Base-by-base conservation (phyloP, 352 stramenopile genomes). In the Globisporangium paddicum region DNA sequence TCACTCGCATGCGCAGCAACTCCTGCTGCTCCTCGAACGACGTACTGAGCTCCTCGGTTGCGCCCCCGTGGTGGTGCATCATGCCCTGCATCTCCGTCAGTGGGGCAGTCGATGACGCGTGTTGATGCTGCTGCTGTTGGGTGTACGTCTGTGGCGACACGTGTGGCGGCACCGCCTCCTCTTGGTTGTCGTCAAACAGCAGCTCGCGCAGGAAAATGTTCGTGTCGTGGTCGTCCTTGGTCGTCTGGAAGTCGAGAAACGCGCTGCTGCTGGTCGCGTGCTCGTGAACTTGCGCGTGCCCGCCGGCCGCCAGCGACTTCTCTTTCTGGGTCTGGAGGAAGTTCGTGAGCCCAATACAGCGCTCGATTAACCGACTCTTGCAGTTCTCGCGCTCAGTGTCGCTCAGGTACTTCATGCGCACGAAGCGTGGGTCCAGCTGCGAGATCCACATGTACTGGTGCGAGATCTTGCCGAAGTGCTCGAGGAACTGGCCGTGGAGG, bases 361-460 rank as follows among this genome's bases (percentile, higher is more conserved):
- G 69, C 23, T 81, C 72, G 34, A 73, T 69, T 19, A 81, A 58
- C 1, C 62, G 54, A 4, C 58, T 62, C 62, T 78, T 78, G 67
- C 64, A 81, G 37, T 58, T 48, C 28, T 75, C 67, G n/a, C 72
- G 72, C 53, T 82, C 73, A 11, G 64, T 51, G 23, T 82, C 70
- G 41, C 58, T 76, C 42, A 82, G 50, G 41, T 77, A 79, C 55
- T 73, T 73, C 73, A 79, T 82, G 28, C 68, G 68, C 40, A 77
- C 70, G 45, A 79, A 82, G 26, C 73, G 73, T 21, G 73, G 73
- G 45, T 82, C 73, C 11, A 82, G 46, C 51, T 79, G 70, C 16
- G 73, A 82, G 50, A 82, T 67, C 73, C 73, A 82, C 62, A 79
- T 75, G 28, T 77, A 53, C 40, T 75, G 65, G 25, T 68, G 62